Evolutionary conservation across 305 asterid genomes (phyloP), one percentile per base, ranked within the genome.

Genomic region (Solanum hybrid): DNA sequence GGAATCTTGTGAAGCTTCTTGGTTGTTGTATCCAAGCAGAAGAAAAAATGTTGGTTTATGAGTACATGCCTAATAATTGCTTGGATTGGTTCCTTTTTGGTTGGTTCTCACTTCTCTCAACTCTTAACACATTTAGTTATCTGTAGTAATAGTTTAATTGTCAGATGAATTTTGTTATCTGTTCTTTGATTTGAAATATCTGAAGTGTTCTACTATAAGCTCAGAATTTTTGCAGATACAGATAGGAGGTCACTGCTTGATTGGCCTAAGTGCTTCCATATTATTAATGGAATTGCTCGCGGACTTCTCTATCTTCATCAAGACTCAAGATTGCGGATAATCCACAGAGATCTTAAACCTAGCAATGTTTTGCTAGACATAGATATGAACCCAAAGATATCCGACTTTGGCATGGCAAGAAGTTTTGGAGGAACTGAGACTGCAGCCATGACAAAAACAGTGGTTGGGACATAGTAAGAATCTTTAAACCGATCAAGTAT

Each of bases 321-420:
- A 60, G 90, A 89, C 24, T 91, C 92, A n/a, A 66, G 92, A 85
- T 26, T 91, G 42, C 86, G 91, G 66, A 82, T 91, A 38, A 85
- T 91, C 42, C 91, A 89, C 6, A 78, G 90, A 51, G 91, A 91
- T 89, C 91, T 91, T 81, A 90, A 91, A 85, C 89, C 93, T 4
- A 79, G 90, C 90, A 91, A 90, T 12, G 32, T 91, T 27, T 66
- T 90, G 87, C 89, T 90, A 19, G 93, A 91, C 27, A 51, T 38
- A 27, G 73, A 91, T 3, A 8, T 91, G 66, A 86, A 88, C 17
- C 91, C 93, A 0, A 90, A 91, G 86, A 91, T 91, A 86, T 89
- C 93, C 1, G 93, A 91, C 75, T 91, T 91, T 27, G 90, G 90
- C 78, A 42, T 89, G 32, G 93, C 93, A 15, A 72, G 78, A 72